phyloP scores from a whole-genome alignment of 2,329 filamentous ascomycete genomes.

The Ophiostoma ulmi region DNA sequence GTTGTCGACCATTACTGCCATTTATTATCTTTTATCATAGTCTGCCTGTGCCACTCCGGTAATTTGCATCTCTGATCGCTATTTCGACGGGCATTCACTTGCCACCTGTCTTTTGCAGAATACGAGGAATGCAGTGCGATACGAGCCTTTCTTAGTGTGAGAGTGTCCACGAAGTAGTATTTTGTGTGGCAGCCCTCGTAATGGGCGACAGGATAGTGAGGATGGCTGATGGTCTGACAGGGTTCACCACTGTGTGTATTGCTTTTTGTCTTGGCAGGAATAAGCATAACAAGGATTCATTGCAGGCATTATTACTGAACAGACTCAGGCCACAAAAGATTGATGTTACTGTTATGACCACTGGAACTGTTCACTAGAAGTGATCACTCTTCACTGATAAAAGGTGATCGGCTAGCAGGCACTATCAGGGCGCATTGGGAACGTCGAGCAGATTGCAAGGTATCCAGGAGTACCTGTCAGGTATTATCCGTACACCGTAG shows the following conservation, averaged over 20 bases:
- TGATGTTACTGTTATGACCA: not conserved
- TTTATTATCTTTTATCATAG: not conserved
- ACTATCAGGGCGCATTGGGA: not conserved
- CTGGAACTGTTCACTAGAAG: not conserved
- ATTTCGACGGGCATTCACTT: not conserved
- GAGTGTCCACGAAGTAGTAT: not conserved
- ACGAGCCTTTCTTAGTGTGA: not conserved
- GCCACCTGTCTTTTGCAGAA: not conserved
- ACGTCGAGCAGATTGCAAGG: not conserved
- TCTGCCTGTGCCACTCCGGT: not conserved
- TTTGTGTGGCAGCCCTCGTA: constrained; percentile 3
- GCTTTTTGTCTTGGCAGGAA: constrained; percentile 3
- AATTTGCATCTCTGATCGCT: not conserved
- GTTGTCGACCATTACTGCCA: not conserved
- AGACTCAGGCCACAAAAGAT: not conserved
- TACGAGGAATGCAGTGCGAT: not conserved
- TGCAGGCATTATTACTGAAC: not conserved
- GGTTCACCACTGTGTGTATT: not conserved
- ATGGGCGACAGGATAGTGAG: not conserved
- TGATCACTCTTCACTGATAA: not conserved
- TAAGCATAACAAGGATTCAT: constrained; percentile 11
- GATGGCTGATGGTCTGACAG: not conserved
- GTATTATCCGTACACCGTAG: not conserved
- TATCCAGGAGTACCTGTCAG: not conserved
- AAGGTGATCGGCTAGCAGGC: not conserved